These are phyloP conservation scores for Harringtonia lauricola DNA, from an alignment of 2,329 filamentous ascomycete genomes.

Conservation along the genomic window DNA sequence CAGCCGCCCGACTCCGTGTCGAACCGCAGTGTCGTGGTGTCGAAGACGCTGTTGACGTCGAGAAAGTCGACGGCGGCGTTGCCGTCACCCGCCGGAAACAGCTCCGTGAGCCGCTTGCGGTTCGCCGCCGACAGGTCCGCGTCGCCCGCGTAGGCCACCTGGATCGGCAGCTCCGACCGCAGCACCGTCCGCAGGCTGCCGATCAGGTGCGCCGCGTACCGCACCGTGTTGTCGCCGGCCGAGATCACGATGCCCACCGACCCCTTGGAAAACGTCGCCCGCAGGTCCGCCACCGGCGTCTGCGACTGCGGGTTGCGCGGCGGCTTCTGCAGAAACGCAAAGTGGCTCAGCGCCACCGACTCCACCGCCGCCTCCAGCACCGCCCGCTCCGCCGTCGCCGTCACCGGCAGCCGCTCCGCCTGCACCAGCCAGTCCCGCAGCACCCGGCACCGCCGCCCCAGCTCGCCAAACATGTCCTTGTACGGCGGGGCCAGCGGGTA, in stretches of 20 bases:
- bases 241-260: constrained; percentile 2
- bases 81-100: too few relatives aligned
- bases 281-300: not conserved
- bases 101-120: too few relatives aligned
- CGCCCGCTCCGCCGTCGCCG: not conserved
- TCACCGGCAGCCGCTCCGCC: not conserved
- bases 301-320: not conserved
- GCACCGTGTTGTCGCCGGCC: constrained; percentile 1
- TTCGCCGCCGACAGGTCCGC: constrained; percentile 2
- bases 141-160: constrained; percentile 3
- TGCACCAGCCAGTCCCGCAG: not conserved
- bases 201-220: constrained; percentile 1
- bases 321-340: not conserved
- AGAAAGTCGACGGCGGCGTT: not conserved
- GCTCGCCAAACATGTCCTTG: constrained; percentile 1
- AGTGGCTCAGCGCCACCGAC: not conserved
- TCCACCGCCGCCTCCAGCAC: not conserved
- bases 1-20: not conserved
- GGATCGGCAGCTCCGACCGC: constrained; percentile 1
- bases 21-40: not conserved
- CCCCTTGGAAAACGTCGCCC: not conserved
- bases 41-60: not conserved
- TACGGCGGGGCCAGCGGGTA: not conserved
- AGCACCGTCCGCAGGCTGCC: not conserved
- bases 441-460: constrained; percentile 1